Base-by-base conservation (phyloP, 2,329 filamentous ascomycete genomes). In the Fusarium pseudoanthophilum region DNA sequence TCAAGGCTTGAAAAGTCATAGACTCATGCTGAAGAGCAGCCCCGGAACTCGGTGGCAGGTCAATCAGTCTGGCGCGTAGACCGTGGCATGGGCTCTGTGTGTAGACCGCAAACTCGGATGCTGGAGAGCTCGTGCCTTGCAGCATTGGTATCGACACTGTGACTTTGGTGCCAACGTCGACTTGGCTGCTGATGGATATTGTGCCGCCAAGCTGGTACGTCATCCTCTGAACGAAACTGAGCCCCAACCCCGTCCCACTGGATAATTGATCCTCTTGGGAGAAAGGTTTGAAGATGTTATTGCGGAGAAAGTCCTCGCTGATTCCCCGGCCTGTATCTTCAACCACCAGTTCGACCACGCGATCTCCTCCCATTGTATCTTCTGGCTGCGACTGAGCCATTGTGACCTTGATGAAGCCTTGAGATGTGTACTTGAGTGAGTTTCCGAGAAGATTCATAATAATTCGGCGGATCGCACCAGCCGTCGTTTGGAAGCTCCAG, bases 301-400 rank as follows among this genome's bases (percentile, higher is more conserved):
- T 86, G n/a, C 86, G 84, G 18, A 92, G 81, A 72, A 89, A 93
- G 13, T 92, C 88, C 15, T 87, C 83, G 0, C 86, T 87, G 45
- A 93, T 93, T 4, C 92, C 92, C 45, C 85, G 86, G 1, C 92
- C 92, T 0, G 91, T 91, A 74, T 93, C 92, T 0, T 84, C 82
- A 5, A 93, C 86, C 0, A 83, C 87, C 16, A 90, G 70, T 4
- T 68, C 76, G 11, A 80, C 61, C 3, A 64, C 46, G 21, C 62
- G 42, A 20, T 72, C 58, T 4, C 48, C 40, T 14, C 42, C 53
- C 3, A 18, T n/a, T n/a, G 34, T 32, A 30, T 20, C 52, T 24
- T 26, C 58, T 16, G 42, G 24, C 10, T 34, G 55, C 28, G 55
- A 60, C 46, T 78, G 80, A 2, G 53, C 56, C 2, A 82, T 67